A percentile compares a stretch with the other conserved stretches of the same genome.
Conservation (phyloP, 1,284 basidiomycete genomes). For the Moesziomyces aphidis region DNA sequence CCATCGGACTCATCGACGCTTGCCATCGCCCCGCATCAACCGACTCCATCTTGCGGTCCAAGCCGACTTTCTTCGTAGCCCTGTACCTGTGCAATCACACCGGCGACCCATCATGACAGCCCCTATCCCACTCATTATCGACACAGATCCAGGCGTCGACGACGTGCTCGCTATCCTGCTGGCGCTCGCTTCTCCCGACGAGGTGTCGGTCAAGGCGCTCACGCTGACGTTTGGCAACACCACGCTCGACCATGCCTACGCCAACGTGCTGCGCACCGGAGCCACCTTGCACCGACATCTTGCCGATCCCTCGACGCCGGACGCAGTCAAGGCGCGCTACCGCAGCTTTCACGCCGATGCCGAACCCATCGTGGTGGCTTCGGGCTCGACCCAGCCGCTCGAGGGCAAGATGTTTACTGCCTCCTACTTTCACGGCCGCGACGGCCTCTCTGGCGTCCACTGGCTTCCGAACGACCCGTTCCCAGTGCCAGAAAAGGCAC, state of each 20-base stretch:
- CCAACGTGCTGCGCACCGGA: conserved; percentile 74
- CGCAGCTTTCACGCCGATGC: conserved; percentile 24
- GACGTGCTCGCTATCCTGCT: conserved; percentile 79
- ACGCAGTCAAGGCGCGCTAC: conserved; percentile 67
- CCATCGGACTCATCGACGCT: too few species aligned
- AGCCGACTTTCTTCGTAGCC: too few species aligned
- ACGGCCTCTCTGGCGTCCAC: conserved; percentile 60
- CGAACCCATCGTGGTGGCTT: conserved; percentile 40
- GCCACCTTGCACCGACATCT: conserved; percentile 78
- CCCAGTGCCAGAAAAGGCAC: conserved; percentile 30
- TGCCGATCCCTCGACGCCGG: conserved; percentile 71
- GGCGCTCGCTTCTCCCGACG: conserved; percentile 53
- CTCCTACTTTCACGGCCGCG: conserved; percentile 75
- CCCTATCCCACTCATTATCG: conserved; percentile 47
- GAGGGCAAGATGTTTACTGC: conserved; percentile 82
- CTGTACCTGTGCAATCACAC: background rate
- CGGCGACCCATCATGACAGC: conserved; percentile 4
- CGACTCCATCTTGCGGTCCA: too few species aligned
- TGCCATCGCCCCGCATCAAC: too few species aligned
- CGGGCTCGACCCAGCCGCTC: conserved; percentile 73
- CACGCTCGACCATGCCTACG: conserved; percentile 67
- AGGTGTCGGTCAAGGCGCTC: conserved; percentile 72
- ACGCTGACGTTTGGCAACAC: conserved; percentile 74
- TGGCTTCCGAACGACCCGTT: conserved; percentile 57
- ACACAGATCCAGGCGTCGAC: conserved; percentile 79